phyloP scores from a whole-genome alignment of 495 filamentous ascomycete genomes.

The Antarctomyces pellizariae region DNA sequence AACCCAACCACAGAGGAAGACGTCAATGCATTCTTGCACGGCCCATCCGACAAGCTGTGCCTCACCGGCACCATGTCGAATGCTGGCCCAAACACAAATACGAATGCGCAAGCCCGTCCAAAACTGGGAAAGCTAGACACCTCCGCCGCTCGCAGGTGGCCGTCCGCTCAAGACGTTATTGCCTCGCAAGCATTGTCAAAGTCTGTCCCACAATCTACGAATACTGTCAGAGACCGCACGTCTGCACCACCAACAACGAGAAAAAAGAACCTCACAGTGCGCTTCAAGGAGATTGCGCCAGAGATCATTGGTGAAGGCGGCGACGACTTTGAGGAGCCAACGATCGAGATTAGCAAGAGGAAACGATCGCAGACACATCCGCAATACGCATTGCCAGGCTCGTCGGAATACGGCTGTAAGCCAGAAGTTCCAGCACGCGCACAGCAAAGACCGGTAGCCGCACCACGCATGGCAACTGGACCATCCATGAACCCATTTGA shows the following conservation, averaged over 20 bases:
- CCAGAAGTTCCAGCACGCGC: too few species aligned
- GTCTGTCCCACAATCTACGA: too few species aligned
- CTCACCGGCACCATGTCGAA: slow-evolving; percentile 1
- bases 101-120: slow-evolving; percentile 4
- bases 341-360: slow-evolving; percentile 38
- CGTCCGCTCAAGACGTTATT: slow-evolving; percentile 8
- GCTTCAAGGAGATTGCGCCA: slow-evolving; percentile 39
- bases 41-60: slow-evolving; percentile 3
- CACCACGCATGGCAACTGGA: too few species aligned
- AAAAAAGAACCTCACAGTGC: slow-evolving; percentile 43
- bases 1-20: slow-evolving; percentile 5
- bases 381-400: too few species aligned
- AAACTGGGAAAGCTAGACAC: slow-evolving; percentile 10
- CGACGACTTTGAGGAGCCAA: slow-evolving; percentile 50
- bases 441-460: too few species aligned
- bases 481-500: too few species aligned
- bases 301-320: slow-evolving; percentile 74
- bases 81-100: slow-evolving; percentile 7
- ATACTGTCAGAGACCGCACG: not conserved
- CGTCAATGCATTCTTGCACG: slow-evolving; percentile 2
- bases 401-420: too few species aligned
- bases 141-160: slow-evolving; percentile 10
- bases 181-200: not conserved
- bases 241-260: slow-evolving; percentile 13
- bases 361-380: slow-evolving; percentile 15